Evolutionary conservation across 768 basidiomycete genomes (phyloP), one percentile per base, ranked within the genome.

Genomic region (Royoungia palumana): DNA sequence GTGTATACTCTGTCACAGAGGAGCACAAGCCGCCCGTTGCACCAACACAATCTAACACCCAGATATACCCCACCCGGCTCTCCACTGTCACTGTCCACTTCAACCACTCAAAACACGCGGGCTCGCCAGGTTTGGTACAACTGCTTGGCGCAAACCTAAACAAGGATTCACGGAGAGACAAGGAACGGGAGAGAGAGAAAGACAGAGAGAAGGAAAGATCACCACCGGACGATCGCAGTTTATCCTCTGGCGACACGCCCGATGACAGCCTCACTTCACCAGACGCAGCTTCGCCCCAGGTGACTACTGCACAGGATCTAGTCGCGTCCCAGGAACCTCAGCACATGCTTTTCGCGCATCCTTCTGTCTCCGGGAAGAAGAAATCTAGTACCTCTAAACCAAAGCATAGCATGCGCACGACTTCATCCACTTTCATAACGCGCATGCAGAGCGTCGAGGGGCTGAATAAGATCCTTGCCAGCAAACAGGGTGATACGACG

Each of bases 371-470:
- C 2, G 64, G 68, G 8, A 79, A 79, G 46, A 89, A 87, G 75
- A 86, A 84, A 71, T 81, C 83, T 52, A 62, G 71, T 8, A 63
- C 69, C 20, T 71, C 85, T 9, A 76, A 89, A 27, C 91, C 93
- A n/a, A 94, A 90, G 65, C 90, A 91, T 56, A 95, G 88, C 59
- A 84, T 96, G 56, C 79, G 88, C 46, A 91, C 91, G 0, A 93
- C 92, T 2, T 91, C 87, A 6, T 95, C 94, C 20, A 89, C 89
- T 2, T 97, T 97, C 67, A 87, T 97, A 54, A 87, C 89, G 3
- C 81, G 94, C 25, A 73, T 93, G 41, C 92, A 95, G 57, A 84
- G 79, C 47, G 75, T 79, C 35, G 94, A 96, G 62, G 89, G 87
- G 38, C 70, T 91, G 48, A 76, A 75, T 24, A 87, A 82, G 68